Evolutionary conservation across 768 basidiomycete species (phyloP).

Genomic region (Boletales sp.): DNA sequence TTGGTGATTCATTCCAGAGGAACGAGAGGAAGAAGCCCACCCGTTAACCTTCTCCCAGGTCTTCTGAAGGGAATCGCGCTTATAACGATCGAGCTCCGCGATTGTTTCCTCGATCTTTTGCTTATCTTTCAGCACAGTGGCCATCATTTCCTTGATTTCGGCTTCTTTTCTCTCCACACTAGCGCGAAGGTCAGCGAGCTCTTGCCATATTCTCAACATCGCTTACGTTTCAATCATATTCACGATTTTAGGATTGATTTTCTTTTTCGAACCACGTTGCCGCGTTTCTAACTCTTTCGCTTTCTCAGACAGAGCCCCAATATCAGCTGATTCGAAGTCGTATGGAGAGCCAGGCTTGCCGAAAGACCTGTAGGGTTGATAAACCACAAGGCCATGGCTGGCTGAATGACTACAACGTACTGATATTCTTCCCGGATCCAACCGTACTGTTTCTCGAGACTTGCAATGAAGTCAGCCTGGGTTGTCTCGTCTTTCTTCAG

Average conservation of each 20-base stretch:
- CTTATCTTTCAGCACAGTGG: slow-evolving; percentile 87
- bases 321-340: slow-evolving; percentile 69
- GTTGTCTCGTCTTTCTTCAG: slow-evolving; percentile 63
- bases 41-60: slow-evolving; percentile 96
- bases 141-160: slow-evolving; percentile 83
- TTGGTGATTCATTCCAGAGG: neutral
- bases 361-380: slow-evolving; percentile 57
- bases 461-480: slow-evolving; percentile 48
- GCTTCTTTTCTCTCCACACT: slow-evolving; percentile 94
- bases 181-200: slow-evolving; percentile 1
- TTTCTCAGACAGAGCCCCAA: slow-evolving; percentile 55
- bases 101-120: slow-evolving; percentile 94
- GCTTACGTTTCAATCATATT: slow-evolving; percentile 92
- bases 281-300: slow-evolving; percentile 71
- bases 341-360: slow-evolving; percentile 78
- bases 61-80: slow-evolving; percentile 87
- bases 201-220: neutral
- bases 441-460: slow-evolving; percentile 75
- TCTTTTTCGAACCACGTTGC: slow-evolving; percentile 89
- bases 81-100: slow-evolving; percentile 88
- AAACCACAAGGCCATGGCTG: neutral
- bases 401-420: slow-evolving; percentile 44
- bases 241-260: slow-evolving; percentile 92
- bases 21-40: slow-evolving; percentile 41
- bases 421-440: slow-evolving; percentile 90